phyloP scores from a whole-genome alignment of 2,329 filamentous ascomycete genomes.

The Calonectria fujianensis region DNA sequence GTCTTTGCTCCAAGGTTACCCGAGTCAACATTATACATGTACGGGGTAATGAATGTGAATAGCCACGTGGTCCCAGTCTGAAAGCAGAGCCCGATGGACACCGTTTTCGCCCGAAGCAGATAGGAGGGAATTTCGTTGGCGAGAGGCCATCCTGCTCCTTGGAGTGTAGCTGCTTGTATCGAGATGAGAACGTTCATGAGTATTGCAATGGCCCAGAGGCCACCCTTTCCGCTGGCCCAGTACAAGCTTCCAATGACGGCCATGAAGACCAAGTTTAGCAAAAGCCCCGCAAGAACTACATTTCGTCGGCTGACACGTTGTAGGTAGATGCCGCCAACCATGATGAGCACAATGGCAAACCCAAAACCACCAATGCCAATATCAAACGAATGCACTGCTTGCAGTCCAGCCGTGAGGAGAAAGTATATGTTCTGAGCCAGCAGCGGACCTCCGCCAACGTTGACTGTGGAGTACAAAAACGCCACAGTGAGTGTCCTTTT shows the following conservation, averaged over 20 bases:
- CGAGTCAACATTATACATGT: neutral
- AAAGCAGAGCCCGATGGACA: neutral
- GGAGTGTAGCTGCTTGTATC: neutral
- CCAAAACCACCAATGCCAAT: neutral
- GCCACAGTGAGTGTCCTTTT: neutral
- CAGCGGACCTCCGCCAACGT: neutral
- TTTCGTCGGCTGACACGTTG: neutral
- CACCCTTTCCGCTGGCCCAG: neutral
- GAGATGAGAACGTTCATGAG: neutral
- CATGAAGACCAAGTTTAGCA: neutral
- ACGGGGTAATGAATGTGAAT: neutral
- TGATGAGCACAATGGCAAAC: neutral
- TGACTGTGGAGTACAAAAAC: neutral
- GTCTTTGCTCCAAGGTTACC: neutral
- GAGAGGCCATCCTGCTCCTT: neutral
- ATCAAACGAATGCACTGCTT: neutral
- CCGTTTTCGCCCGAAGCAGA: neutral
- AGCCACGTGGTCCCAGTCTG: neutral
- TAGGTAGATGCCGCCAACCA: neutral
- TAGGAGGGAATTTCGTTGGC: neutral
- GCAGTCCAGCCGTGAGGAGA: neutral
- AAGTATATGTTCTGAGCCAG: conserved; percentile 1
- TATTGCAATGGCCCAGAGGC: neutral
- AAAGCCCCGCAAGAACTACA: neutral
- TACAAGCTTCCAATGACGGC: neutral